Evolutionary conservation across 768 basidiomycete species (phyloP).

Genomic region (Hygrocybe punicea): DNA sequence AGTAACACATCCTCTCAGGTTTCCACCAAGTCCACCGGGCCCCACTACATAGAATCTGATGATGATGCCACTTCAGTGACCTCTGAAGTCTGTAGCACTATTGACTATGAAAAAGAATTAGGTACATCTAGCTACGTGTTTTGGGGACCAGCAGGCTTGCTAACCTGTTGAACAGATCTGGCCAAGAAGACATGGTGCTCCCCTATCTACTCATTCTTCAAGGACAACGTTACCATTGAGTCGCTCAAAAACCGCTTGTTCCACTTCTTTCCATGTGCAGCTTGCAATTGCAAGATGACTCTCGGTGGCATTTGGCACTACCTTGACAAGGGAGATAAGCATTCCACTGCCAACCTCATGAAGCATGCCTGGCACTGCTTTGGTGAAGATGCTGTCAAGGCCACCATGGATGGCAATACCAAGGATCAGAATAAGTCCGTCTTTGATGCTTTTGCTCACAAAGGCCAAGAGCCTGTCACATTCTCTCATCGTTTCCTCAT

Average conservation of each 20-base stretch:
- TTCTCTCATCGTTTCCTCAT: slow-evolving; percentile 31
- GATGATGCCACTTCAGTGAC: background rate
- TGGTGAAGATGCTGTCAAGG: background rate
- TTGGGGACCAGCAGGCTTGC: background rate
- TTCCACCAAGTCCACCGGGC: background rate
- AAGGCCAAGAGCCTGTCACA: slow-evolving; percentile 26
- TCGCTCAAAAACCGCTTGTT: slow-evolving; percentile 12
- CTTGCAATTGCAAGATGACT: slow-evolving; percentile 14
- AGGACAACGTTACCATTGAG: slow-evolving; percentile 15
- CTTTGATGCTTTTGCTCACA: slow-evolving; percentile 20
- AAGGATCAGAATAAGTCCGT: slow-evolving; percentile 23
- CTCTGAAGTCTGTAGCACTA: background rate
- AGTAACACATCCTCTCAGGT: background rate
- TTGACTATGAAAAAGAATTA: background rate
- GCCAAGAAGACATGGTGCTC: slow-evolving; percentile 26
- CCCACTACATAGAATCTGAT: background rate
- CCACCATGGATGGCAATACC: background rate
- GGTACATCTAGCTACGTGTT: background rate
- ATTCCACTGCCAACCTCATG: slow-evolving; percentile 28
- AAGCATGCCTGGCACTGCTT: slow-evolving; percentile 28
- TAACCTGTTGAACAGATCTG: slow-evolving; percentile 11
- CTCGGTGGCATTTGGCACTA: slow-evolving; percentile 10
- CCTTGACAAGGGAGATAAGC: slow-evolving; percentile 21
- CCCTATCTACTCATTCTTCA: slow-evolving; percentile 27
- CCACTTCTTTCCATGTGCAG: slow-evolving; percentile 25